Conservation (phyloP, 2,329 filamentous ascomycete species). For the Drechslerella stenobrocha region DNA sequence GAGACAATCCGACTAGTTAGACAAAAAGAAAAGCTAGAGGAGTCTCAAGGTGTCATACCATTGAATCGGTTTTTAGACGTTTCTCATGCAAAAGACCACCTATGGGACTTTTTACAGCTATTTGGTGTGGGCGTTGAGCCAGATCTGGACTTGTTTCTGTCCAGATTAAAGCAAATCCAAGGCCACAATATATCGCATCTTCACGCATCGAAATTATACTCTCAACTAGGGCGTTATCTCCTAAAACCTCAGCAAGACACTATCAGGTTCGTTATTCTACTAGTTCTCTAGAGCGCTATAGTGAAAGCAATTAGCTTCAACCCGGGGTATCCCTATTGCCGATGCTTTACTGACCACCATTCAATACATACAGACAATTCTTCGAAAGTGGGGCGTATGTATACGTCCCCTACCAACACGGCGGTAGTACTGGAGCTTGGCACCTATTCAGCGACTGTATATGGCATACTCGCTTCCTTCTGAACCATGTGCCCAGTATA, state of each 20-base stretch:
- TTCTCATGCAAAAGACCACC: not conserved
- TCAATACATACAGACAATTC: not conserved
- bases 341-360: too few species aligned
- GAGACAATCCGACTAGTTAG: not conserved
- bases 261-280: not conserved
- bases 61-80: not conserved
- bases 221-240: not conserved
- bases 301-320: too few species aligned
- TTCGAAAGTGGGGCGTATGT: not conserved
- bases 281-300: too few species aligned
- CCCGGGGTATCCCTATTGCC: too few species aligned
- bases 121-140: not conserved
- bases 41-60: conserved; percentile 1
- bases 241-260: not conserved
- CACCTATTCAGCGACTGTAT: not conserved
- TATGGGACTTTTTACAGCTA: not conserved
- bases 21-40: not conserved
- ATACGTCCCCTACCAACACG: not conserved
- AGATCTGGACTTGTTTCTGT: not conserved
- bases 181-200: not conserved
- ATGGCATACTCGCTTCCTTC: not conserved
- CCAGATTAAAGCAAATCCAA: not conserved
- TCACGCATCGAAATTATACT: not conserved
- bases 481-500: not conserved
- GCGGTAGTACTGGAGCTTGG: not conserved